phyloP scores from a whole-genome alignment of 2,329 filamentous ascomycete genomes.

The Coniochaeta prunicola region DNA sequence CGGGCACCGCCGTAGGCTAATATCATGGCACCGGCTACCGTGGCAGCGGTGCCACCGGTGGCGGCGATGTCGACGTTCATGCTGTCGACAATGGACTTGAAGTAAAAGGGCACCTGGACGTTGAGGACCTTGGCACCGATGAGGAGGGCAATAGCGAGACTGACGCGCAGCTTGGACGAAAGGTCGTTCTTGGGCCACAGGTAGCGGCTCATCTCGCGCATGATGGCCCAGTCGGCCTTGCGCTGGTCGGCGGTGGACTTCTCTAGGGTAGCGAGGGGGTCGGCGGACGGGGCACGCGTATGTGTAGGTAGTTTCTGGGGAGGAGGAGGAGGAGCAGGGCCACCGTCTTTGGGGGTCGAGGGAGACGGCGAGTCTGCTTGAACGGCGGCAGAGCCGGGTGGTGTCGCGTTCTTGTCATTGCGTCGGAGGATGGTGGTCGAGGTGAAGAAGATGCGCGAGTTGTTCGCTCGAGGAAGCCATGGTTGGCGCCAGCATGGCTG shows the following conservation, averaged over 20 bases:
- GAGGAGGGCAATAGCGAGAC: slow-evolving; percentile 74
- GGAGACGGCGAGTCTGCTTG: not conserved
- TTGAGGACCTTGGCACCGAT: slow-evolving; percentile 92
- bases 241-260: slow-evolving; percentile 79
- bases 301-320: not conserved
- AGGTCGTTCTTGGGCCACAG: slow-evolving; percentile 89
- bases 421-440: not conserved
- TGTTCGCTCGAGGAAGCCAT: not conserved
- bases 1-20: slow-evolving; percentile 85
- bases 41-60: slow-evolving; percentile 79
- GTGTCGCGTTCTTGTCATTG: not conserved
- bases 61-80: slow-evolving; percentile 95
- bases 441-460: slow-evolving; percentile 1
- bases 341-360: not conserved
- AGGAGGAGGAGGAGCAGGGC: not conserved
- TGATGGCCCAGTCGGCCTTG: slow-evolving; percentile 96
- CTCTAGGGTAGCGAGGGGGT: slow-evolving; percentile 57
- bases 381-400: not conserved
- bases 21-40: slow-evolving; percentile 87
- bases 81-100: slow-evolving; percentile 93
- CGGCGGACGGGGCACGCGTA: slow-evolving; percentile 14
- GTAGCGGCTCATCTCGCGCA: slow-evolving; percentile 95
- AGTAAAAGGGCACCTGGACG: slow-evolving; percentile 97
- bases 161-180: slow-evolving; percentile 77
- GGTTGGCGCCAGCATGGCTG: not conserved